Base-by-base conservation (phyloP, 306 rosid genomes). In the Arachis stenosperma region DNA sequence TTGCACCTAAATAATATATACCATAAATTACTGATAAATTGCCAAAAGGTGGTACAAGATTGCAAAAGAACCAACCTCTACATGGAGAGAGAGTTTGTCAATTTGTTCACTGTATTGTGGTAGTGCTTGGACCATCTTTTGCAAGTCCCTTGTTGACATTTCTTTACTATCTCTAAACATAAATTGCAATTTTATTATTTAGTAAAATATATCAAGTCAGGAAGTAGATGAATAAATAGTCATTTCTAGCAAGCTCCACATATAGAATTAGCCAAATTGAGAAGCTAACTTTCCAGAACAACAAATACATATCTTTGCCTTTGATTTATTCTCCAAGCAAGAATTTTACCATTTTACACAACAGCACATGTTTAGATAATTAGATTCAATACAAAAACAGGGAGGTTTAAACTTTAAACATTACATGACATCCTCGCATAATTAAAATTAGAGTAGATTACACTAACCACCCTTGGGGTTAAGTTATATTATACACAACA, bases 71-170 rank as follows among this genome's bases (percentile, higher is more conserved):
- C 98, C 64, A 81, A 94, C 99, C 96, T 94, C 96, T 61, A 94
- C 89, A 66, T 94, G 99, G 74, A 94, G 91, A 65, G 99, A 91
- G 79, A 94, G 99, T 80, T 89, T 94, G 82, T 88, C 97, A 43
- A 91, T 86, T 80, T 94, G 99, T 84, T 94, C 99, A 67, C 96
- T 94, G 83, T 94, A 91, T 78, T 94, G 96, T 44, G 97, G 99
- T 88, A 94, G 89, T 72, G 99, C 99, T 88, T 89, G 96, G 82
- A 91, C 99, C 92, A 89, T 94, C 89, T 83, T 88, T 73, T 94
- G 99, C 80, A 94, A 73, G 79, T 94, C 99, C 81, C 89, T 84
- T 3, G 99, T 94, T 2, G 99, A 91, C 81, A 94, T 81, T 65
- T 94, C 93, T 71, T 90, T 84, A 22, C 82, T 84, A 81, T 76